Evolutionary conservation across 2,329 filamentous ascomycete species (phyloP), one percentile per base, ranked within the genome.

Genomic region (Arachnomyces sp.): DNA sequence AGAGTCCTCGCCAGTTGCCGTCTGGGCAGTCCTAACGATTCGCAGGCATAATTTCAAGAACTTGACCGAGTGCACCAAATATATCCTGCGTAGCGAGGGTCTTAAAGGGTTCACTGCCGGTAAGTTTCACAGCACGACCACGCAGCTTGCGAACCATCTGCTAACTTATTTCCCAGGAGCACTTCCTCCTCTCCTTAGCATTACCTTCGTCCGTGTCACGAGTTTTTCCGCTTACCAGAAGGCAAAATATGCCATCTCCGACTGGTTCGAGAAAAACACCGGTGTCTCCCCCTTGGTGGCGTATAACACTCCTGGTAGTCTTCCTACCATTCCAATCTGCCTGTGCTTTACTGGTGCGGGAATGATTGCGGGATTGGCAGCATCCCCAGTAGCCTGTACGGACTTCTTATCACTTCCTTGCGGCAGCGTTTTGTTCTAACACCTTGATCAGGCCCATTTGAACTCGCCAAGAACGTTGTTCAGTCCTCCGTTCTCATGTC

Each of bases 401-500:
- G 47, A 12, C 3, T 25, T 16, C n/a, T 12, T 17, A 17, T 29
- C 32, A 33, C 18, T 20, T 13, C 4, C 42, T 45, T 34, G 39
- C 32, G 14, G 6, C 31, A 20, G 14, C 11, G 31, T 7, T 11
- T 33, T 14, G 11, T 40, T 4, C 12, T 38, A 13, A 31, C 34
- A 31, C 34, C 9, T n/a, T n/a, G 20, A 17, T 3, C 37, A 68
- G 66, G 66, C 43, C 67, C 67, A 1, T 67, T 70, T 38, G 67
- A 70, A 53, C 51, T 69, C 28, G 62, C 67, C 36, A 70, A 70
- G 49, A 70, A 70, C 42, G 67, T 68, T 4, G 65, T 68, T 12
- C 67, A 70, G 48, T 68, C 67, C 7, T 70, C 67, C 1, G 66
- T 70, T 28, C 50, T 70, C 34, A 64, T 70, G 44, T 60, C 64